Base-by-base conservation (phyloP, 441 rosid species). In the Geranium incanum region DNA sequence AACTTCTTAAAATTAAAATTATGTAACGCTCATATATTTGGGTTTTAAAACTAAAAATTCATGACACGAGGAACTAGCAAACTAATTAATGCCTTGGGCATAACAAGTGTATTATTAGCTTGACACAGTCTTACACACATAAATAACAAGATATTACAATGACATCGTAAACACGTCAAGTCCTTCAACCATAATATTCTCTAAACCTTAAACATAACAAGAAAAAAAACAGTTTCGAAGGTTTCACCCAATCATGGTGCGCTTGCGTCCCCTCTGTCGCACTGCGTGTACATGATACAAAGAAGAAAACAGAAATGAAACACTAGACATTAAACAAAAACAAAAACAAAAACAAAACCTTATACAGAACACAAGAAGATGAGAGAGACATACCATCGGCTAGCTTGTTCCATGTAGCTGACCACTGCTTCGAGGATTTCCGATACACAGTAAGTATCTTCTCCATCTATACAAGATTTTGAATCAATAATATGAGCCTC, bases 391-490 rank as follows among this genome's bases (percentile, higher is more conserved):
- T 65, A 92, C 99, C 97, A 85, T 89, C 93, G 1, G 97, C 97
- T 16, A 95, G 87, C 87, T 95, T 95, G 88, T 95, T 95, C 72
- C 86, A 77, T 5, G 91, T 89, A 50, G 97, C 85, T 33, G 95
- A 92, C 99, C 99, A 95, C 78, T 90, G 99, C 82, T 86, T 92
- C 3, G 99, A 95, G 60, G 98, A 89, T 80, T 88, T 95, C 79
- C 89, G 84, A 75, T 95, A 95, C 6, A 89, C 88, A 65, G 87
- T 81, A 19, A 92, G 84, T 71, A 92, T 85, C 15, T 78, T 81
- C 52, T 92, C 97, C 97, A 95, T 95, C 98, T 90, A 78, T 5
- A 81, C 43, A 64, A 65, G 63, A 45, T 69, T 1, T 15, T 23
- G 66, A 33, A 41, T 4, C 3, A 39, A 15, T 18, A 18, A 60